A percentile compares a stretch with the other conserved stretches of the same genome.
Evolutionary conservation across 768 basidiomycete genomes (phyloP).

Genomic region (Leccinum sublutescens): DNA sequence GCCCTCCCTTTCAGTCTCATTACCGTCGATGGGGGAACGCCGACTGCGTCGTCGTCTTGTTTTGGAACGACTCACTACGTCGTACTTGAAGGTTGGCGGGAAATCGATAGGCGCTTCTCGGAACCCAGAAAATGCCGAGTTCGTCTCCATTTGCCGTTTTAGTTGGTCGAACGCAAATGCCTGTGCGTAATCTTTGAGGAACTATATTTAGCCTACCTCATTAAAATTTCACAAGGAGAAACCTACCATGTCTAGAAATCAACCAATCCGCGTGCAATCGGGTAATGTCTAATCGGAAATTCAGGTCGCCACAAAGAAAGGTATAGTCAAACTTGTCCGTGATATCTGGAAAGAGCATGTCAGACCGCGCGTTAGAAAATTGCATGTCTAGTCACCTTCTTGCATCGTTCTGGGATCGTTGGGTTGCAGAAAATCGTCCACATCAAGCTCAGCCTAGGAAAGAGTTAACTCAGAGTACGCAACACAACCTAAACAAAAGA

Average conservation of each 20-base stretch:
- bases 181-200: conserved; percentile 66
- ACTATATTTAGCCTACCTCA: conserved; percentile 8
- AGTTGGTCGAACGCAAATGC: conserved; percentile 92
- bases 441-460: conserved; percentile 63
- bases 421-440: conserved; percentile 71
- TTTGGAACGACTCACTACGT: conserved; percentile 61
- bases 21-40: conserved; percentile 38
- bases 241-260: conserved; percentile 70
- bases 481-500: conserved; percentile 18
- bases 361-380: conserved; percentile 7
- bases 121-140: conserved; percentile 73
- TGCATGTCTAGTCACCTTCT: conserved; percentile 53
- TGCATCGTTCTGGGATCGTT: conserved; percentile 63
- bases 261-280: conserved; percentile 95
- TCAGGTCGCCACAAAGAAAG: conserved; percentile 89
- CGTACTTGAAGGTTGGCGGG: conserved; percentile 93
- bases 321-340: conserved; percentile 88
- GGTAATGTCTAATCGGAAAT: conserved; percentile 87
- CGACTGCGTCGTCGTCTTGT: conserved; percentile 38
- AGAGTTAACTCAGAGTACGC: neutral
- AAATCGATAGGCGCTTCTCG: conserved; percentile 79
- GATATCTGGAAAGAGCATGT: conserved; percentile 44
- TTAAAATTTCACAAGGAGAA: neutral
- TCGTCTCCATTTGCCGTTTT: conserved; percentile 67
- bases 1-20: conserved; percentile 39